phyloP scores from a whole-genome alignment of 306 rosid genomes.

The Pueraria montana region DNA sequence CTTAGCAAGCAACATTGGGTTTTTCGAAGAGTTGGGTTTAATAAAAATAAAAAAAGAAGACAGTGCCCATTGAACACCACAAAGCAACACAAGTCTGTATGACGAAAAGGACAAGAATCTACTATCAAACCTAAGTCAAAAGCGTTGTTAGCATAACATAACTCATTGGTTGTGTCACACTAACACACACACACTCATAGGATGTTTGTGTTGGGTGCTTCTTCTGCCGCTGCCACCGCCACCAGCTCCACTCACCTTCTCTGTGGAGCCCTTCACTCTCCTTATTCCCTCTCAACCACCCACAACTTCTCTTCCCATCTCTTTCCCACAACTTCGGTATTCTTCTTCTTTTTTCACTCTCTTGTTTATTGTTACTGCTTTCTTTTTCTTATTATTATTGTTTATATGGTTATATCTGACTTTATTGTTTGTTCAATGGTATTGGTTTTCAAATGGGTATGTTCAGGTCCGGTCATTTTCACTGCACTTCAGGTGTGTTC shows the following conservation, averaged over 20 bases:
- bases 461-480: slow-evolving; percentile 48
- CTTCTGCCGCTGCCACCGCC: slow-evolving; percentile 36
- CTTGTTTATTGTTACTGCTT: no score
- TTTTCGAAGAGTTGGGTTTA: not conserved
- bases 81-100: not conserved
- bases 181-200: not conserved
- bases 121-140: slow-evolving; percentile 8
- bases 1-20: not conserved
- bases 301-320: slow-evolving; percentile 33
- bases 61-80: not conserved
- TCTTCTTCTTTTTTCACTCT: slow-evolving; percentile 17
- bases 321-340: slow-evolving; percentile 43
- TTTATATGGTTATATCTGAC: not conserved
- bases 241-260: slow-evolving; percentile 31
- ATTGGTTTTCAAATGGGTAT: slow-evolving; percentile 42
- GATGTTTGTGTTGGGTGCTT: slow-evolving; percentile 45
- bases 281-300: not conserved
- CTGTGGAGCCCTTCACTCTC: slow-evolving; percentile 39
- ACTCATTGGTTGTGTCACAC: slow-evolving; percentile 12
- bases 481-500: slow-evolving; percentile 45
- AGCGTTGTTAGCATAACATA: not conserved
- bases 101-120: not conserved
- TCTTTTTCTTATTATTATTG: not conserved
- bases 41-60: not conserved
- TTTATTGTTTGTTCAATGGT: not conserved